Percentiles rank a stretch among this genome's conserved stretches.
phyloP scores from a whole-genome alignment of 192 early-diverging fungal genomes.

The Polychytrium aggregatum region DNA sequence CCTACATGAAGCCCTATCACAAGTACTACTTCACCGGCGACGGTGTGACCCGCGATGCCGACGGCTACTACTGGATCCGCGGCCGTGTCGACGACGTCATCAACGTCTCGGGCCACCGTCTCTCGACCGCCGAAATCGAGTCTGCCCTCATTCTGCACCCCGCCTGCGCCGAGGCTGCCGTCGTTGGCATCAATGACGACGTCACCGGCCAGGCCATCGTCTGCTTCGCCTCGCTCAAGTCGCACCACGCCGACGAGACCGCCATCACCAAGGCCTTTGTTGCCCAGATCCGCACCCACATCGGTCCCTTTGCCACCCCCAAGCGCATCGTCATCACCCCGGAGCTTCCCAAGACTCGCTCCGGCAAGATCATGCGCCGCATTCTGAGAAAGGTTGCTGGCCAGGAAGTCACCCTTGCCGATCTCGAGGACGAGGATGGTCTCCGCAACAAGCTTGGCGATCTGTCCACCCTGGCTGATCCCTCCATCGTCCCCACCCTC shows the following conservation, averaged over 20 bases:
- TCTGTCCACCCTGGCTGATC: conserved; percentile 76
- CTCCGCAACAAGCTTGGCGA: conserved; percentile 71
- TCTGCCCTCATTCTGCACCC: conserved; percentile 72
- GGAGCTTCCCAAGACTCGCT: conserved; percentile 91
- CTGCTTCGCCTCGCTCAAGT: conserved; percentile 73
- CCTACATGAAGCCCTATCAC: conserved; percentile 81
- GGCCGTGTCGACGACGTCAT: conserved; percentile 91
- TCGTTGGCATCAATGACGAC: conserved; percentile 77
- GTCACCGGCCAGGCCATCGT: conserved; percentile 86
- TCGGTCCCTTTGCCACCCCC: conserved; percentile 89
- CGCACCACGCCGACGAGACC: conserved; percentile 28
- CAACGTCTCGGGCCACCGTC: conserved; percentile 90
- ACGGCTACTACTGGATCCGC: conserved; percentile 93
- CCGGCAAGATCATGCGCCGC: conserved; percentile 93
- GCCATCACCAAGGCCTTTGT: conserved; percentile 52
- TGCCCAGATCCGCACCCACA: conserved; percentile 70
- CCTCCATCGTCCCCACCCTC: conserved; percentile 43
- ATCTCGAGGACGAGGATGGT: conserved; percentile 21
- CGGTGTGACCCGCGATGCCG: conserved; percentile 79
- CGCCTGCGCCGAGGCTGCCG: conserved; percentile 79
- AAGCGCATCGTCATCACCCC: conserved; percentile 73
- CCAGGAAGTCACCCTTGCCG: conserved; percentile 46
- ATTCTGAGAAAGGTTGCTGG: conserved; percentile 89
- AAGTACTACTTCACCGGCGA: conserved; percentile 96
- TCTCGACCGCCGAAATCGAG: conserved; percentile 91